phyloP scores from a whole-genome alignment of 768 basidiomycete species.

The Termitomyces sp. region DNA sequence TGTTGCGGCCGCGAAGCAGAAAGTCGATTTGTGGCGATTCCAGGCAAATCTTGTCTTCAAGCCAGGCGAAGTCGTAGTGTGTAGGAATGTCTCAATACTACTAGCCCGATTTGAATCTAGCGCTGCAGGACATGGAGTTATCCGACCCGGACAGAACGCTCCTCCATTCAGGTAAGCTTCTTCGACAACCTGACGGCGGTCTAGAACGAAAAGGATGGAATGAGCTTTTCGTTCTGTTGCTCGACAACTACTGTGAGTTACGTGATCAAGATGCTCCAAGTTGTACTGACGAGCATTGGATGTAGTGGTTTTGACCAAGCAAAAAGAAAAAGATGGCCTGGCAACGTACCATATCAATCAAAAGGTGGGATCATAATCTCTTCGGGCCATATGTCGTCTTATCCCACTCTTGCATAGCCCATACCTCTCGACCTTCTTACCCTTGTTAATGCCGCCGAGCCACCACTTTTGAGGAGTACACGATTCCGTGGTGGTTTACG shows the following conservation, averaged over 20 bases:
- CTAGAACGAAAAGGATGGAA: conserved; percentile 88
- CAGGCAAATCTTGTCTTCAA: conserved; percentile 78
- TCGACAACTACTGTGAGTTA: conserved; percentile 87
- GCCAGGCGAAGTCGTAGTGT: conserved; percentile 63
- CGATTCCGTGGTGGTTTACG: conserved; percentile 68
- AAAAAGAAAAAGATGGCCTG: conserved; percentile 70
- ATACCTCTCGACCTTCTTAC: conserved; percentile 89
- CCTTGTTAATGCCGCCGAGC: conserved; percentile 77
- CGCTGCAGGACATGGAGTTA: conserved; percentile 77
- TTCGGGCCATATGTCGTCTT: conserved; percentile 3
- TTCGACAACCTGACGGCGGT: conserved; percentile 84
- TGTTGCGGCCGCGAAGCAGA: conserved; percentile 78
- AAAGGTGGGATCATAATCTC: conserved; percentile 44
- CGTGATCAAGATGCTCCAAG: background rate
- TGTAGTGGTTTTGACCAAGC: conserved; percentile 84
- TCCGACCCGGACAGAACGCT: conserved; percentile 77
- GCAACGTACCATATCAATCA: conserved; percentile 78
- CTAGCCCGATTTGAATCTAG: background rate
- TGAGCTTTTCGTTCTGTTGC: conserved; percentile 84
- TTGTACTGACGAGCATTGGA: background rate
- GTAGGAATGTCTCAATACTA: conserved; percentile 8
- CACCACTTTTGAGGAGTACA: conserved; percentile 67
- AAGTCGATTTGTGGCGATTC: conserved; percentile 86
- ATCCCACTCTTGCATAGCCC: conserved; percentile 47
- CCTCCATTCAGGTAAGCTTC: conserved; percentile 78